A percentile compares a stretch with the other conserved stretches of the same genome.
Evolutionary conservation across 768 basidiomycete genomes (phyloP).

Genomic region (Mycena floridula): DNA sequence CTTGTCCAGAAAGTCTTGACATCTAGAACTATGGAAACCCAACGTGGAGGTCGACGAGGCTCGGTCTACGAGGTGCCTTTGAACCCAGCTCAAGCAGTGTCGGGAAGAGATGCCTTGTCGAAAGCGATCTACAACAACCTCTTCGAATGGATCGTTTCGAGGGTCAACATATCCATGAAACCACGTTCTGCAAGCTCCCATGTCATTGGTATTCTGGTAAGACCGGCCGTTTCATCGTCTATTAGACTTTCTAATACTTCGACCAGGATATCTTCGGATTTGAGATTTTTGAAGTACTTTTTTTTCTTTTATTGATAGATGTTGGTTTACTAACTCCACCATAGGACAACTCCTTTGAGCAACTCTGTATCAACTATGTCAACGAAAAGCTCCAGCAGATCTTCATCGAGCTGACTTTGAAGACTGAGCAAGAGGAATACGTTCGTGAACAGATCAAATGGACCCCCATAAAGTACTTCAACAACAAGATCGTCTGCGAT

Average conservation of each 20-base stretch:
- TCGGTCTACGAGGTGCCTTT: constrained; percentile 96
- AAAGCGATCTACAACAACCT: constrained; percentile 98
- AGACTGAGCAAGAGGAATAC: constrained; percentile 99
- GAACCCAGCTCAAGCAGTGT: constrained; percentile 84
- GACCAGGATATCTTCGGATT: constrained; percentile 94
- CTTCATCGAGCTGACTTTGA: constrained; percentile 97
- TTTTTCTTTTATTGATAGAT: neutral
- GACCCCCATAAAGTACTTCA: constrained; percentile 99
- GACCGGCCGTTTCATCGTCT: constrained; percentile 20
- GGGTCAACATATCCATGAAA: constrained; percentile 96
- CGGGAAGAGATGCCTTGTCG: constrained; percentile 87
- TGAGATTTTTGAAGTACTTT: constrained; percentile 86
- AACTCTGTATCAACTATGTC: constrained; percentile 99
- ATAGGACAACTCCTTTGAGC: constrained; percentile 92
- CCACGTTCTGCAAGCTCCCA: constrained; percentile 66
- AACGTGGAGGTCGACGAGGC: constrained; percentile 85
- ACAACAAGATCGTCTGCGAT: constrained; percentile 97
- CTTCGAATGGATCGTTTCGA: constrained; percentile 98
- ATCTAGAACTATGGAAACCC: constrained; percentile 84
- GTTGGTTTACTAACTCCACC: constrained; percentile 5
- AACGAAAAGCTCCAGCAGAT: constrained; percentile 99
- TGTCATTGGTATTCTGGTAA: constrained; percentile 86
- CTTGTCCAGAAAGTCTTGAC: constrained; percentile 86
- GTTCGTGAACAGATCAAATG: constrained; percentile 98
- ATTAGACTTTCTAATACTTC: constrained; percentile 1